A percentile compares a stretch with the other conserved stretches of the same genome.
These are phyloP conservation scores for Naganishia albida DNA, from an alignment of 1,284 basidiomycete genomes.

Conservation along the genomic window DNA sequence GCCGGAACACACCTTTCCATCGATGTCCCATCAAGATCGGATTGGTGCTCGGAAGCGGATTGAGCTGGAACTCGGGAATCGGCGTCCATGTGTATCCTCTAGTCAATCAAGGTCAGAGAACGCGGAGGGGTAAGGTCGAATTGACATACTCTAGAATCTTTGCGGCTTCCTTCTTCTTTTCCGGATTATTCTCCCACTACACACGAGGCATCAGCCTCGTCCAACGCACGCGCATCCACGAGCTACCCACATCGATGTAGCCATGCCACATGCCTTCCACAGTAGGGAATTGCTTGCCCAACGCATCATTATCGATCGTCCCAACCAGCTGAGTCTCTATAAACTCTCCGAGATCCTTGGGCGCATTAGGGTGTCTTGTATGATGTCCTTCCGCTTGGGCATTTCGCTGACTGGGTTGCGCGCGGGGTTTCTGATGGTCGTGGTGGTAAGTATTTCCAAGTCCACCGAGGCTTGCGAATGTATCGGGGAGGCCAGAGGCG, in stretches of 20 bases:
- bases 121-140: neutral
- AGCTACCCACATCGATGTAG: conserved; percentile 23
- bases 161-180: conserved; percentile 27
- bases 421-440: neutral
- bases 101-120: neutral
- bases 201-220: neutral
- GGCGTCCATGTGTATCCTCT: conserved; percentile 13
- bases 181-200: conserved; percentile 30
- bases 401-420: conserved; percentile 12
- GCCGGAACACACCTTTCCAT: conserved; percentile 54
- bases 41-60: conserved; percentile 60
- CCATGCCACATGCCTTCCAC: conserved; percentile 27
- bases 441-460: neutral
- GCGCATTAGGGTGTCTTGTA: conserved; percentile 6
- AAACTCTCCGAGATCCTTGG: conserved; percentile 27
- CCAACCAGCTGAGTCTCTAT: conserved; percentile 19
- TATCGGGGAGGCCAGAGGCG: neutral
- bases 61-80: conserved; percentile 58
- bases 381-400: conserved; percentile 4
- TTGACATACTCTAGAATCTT: conserved; percentile 26
- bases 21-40: conserved; percentile 60
- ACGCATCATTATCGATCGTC: conserved; percentile 16
- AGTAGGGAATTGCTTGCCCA: conserved; percentile 26
- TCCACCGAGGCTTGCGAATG: neutral
- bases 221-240: neutral